Evolutionary conservation across 2,329 filamentous ascomycete genomes (phyloP), one percentile per base, ranked within the genome.

Genomic region (Fusarium ambrosium): DNA sequence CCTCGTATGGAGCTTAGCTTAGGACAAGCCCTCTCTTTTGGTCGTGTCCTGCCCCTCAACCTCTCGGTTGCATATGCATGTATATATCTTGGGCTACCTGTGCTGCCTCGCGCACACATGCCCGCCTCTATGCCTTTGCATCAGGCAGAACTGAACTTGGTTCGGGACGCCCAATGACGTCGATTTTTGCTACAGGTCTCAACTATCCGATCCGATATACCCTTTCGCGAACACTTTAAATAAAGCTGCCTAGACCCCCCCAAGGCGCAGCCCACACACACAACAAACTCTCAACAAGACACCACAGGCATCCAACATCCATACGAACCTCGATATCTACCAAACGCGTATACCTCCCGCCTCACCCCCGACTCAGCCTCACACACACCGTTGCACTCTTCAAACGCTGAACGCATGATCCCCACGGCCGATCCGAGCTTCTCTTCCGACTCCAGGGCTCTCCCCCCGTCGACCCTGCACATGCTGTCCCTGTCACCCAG

Each of bases 401-500:
- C 64, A 66, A 74, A 70, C 41, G 60, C 63, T 58, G 66, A 37
- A 71, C 73, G 56, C 70, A 78, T 78, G 77, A 76, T 78, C 71
- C 69, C 73, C 53, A 69, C 68, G 48, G 55, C 76, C 59, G 75
- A 78, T 63, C 73, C 76, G 61, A 68, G 56, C 29, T 64, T 76
- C 61, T 60, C 60, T 53, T 63, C 64, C 72, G 70, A 69, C 61
- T 64, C 70, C 48, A 59, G 72, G 70, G 70, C 63, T 59, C 66
- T 71, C 51, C 64, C 75, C 67, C 66, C 77, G 62, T 64, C 66
- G 34, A 68, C 69, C 68, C 68, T 72, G 62, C 68, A 68, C 61
- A 78, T 79, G 75, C 62, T 79, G 62, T 77, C 79, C 29, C 61
- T 79, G 18, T 69, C 79, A 55, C 64, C 76, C 37, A 70, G 58